These are phyloP conservation scores for Scutellaria baicalensis DNA, from an alignment of 257 asterid species.

Conservation along the genomic window DNA sequence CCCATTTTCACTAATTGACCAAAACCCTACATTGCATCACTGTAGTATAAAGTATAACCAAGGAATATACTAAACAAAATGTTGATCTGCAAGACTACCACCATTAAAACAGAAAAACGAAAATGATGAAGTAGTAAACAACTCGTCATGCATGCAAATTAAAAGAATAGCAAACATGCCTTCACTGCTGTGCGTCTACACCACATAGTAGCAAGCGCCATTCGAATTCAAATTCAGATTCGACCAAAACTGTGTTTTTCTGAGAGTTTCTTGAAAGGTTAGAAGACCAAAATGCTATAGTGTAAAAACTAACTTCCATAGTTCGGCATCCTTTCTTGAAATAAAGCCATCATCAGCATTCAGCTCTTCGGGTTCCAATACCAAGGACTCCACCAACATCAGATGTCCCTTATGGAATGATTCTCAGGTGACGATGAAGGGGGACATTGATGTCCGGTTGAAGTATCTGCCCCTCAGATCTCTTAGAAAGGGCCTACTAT, in stretches of 20 bases:
- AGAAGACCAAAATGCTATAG: background rate
- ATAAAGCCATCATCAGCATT: background rate
- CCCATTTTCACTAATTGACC: no score
- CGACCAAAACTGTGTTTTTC: no score
- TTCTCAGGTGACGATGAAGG: background rate
- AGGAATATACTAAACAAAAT: background rate
- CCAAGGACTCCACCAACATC: background rate
- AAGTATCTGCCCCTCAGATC: background rate
- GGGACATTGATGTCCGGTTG: background rate
- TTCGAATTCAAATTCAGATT: no score
- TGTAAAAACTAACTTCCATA: background rate
- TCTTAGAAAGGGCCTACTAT: background rate
- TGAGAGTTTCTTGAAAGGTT: background rate
- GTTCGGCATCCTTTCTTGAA: background rate
- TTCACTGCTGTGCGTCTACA: background rate
- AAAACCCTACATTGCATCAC: slow-evolving; percentile 2
- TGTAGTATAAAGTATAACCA: background rate
- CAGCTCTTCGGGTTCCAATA: no score
- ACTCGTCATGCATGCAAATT: slow-evolving; percentile 25
- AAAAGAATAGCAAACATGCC: slow-evolving; percentile 16
- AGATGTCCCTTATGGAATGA: slow-evolving; percentile 3
- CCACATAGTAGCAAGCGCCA: background rate
- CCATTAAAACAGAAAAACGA: background rate
- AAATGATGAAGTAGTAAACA: background rate
- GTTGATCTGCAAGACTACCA: background rate